These are phyloP conservation scores for Plasmodium gaboni DNA, from an alignment of 169 alveolate genomes.

Conservation along the genomic window DNA sequence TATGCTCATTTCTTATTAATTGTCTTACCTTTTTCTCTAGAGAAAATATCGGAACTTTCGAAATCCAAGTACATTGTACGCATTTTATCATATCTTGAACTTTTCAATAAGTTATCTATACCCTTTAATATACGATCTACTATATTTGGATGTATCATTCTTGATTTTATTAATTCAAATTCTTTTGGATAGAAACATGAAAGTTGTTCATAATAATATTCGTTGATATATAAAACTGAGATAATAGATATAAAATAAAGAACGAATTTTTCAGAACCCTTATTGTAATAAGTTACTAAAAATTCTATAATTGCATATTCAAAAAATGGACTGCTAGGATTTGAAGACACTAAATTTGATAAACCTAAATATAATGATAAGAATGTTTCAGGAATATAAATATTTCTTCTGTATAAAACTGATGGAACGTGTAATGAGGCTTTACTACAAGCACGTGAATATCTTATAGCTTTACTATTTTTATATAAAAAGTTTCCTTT, in stretches of 20 bases:
- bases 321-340: constrained; percentile 73
- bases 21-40: constrained; percentile 26
- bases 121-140: constrained; percentile 13
- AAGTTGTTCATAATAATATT: constrained; percentile 72
- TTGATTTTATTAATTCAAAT: constrained; percentile 21
- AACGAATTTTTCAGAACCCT: constrained; percentile 53
- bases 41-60: constrained; percentile 19
- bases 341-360: constrained; percentile 74
- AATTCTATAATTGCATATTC: constrained; percentile 66
- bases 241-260: constrained; percentile 40
- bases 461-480: constrained; percentile 7
- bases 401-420: constrained; percentile 56
- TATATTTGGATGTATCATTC: constrained; percentile 58
- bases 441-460: constrained; percentile 48
- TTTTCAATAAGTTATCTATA: constrained; percentile 5
- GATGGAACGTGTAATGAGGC: constrained; percentile 64
- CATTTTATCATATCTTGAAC: constrained; percentile 22
- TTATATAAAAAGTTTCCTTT: constrained; percentile 33
- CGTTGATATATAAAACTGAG: constrained; percentile 42
- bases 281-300: constrained; percentile 40
- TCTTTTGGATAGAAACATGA: constrained; percentile 27
- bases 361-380: constrained; percentile 73
- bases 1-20: background rate
- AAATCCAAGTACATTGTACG: background rate
- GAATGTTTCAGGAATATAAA: constrained; percentile 66